Conservation (phyloP, 495 filamentous ascomycete genomes). For the Peziza echinospora region DNA sequence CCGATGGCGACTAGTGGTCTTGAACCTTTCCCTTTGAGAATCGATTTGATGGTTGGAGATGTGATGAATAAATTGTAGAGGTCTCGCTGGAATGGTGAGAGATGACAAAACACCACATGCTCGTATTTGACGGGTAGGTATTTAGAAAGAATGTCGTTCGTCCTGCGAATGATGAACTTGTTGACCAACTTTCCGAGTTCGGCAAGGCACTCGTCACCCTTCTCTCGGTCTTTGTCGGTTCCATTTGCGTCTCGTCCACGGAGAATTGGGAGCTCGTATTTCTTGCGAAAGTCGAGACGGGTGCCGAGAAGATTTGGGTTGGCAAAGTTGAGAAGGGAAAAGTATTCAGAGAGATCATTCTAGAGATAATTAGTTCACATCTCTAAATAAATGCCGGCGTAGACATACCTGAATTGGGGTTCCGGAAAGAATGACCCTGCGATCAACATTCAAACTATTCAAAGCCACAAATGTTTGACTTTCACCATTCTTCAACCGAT, state of each 20-base stretch:
- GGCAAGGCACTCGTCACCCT: constrained; percentile 60
- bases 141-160: constrained; percentile 94
- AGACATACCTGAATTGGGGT: constrained; percentile 60
- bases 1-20: constrained; percentile 93
- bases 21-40: constrained; percentile 84
- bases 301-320: constrained; percentile 85
- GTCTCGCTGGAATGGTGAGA: constrained; percentile 75
- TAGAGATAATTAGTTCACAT: not conserved
- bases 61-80: constrained; percentile 94
- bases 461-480: constrained; percentile 82
- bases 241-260: constrained; percentile 81
- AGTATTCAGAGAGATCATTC: constrained; percentile 95
- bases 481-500: constrained; percentile 96
- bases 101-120: constrained; percentile 98
- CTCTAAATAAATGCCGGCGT: not conserved
- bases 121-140: constrained; percentile 98
- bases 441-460: constrained; percentile 70
- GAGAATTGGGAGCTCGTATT: constrained; percentile 82
- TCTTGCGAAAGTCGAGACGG: constrained; percentile 80
- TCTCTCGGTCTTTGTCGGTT: constrained; percentile 57
- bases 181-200: constrained; percentile 77
- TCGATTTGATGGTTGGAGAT: constrained; percentile 79
- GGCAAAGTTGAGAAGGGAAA: constrained; percentile 85
- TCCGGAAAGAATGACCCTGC: constrained; percentile 85
- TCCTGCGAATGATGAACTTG: constrained; percentile 96